phyloP scores from a whole-genome alignment of 2,329 filamentous ascomycete genomes.

The Xylaria sp. region DNA sequence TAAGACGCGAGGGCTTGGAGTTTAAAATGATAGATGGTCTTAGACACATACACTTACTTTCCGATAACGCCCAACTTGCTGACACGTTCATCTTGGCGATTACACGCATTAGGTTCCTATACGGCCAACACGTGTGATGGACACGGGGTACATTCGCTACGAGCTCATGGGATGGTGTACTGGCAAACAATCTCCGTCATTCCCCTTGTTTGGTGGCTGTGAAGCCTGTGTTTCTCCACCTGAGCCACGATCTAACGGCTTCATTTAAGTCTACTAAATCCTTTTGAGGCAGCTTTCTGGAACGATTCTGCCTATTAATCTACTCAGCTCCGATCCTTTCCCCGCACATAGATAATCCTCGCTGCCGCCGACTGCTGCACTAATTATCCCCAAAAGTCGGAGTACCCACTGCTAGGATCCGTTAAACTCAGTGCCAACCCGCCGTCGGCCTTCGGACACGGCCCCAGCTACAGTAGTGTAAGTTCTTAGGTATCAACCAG shows the following conservation, averaged over 20 bases:
- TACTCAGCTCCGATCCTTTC: neutral
- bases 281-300: slow-evolving; percentile 29
- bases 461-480: neutral
- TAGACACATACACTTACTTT: neutral
- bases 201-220: slow-evolving; percentile 23
- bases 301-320: slow-evolving; percentile 11
- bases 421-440: neutral
- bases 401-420: neutral
- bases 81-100: neutral
- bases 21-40: neutral
- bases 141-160: neutral
- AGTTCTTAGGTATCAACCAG: too few species aligned
- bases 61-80: neutral
- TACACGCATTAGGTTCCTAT: neutral
- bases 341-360: neutral
- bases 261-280: neutral
- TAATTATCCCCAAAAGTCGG: slow-evolving; percentile 18
- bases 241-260: slow-evolving; percentile 11
- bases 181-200: neutral
- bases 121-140: neutral
- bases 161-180: neutral
- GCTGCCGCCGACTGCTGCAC: neutral
- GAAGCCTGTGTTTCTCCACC: slow-evolving; percentile 6
- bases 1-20: too few species aligned
- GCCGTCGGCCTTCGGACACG: neutral